Conservation (phyloP, 352 stramenopile species). For the Peronosclerospora sorghi region DNA sequence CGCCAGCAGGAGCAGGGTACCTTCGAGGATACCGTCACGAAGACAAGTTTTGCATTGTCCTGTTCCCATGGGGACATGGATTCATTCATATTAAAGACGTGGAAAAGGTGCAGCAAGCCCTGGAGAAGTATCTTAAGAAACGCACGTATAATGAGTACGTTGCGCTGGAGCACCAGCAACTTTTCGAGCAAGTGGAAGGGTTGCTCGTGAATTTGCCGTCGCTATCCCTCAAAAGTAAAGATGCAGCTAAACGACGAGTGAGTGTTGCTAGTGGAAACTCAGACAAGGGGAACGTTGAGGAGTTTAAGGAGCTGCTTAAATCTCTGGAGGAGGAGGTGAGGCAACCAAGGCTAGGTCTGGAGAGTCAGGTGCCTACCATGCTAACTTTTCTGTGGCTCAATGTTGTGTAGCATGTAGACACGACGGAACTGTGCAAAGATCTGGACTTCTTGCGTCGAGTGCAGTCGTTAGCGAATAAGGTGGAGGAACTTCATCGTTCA, state of each 20-base stretch:
- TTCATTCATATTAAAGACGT: slow-evolving; percentile 55
- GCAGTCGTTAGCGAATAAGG: slow-evolving; percentile 40
- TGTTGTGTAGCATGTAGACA: slow-evolving; percentile 34
- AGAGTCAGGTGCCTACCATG: neutral
- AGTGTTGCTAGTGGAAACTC: neutral
- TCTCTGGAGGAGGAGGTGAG: neutral
- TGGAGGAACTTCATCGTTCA: slow-evolving; percentile 18
- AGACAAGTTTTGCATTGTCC: slow-evolving; percentile 52
- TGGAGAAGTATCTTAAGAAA: slow-evolving; percentile 31
- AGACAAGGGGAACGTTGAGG: neutral
- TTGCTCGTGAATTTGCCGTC: neutral
- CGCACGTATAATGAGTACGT: slow-evolving; percentile 40
- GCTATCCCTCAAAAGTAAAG: neutral
- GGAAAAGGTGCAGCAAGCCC: slow-evolving; percentile 27
- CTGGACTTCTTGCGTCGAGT: slow-evolving; percentile 49
- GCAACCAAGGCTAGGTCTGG: neutral
- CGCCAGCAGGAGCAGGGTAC: slow-evolving; percentile 45
- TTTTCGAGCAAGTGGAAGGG: slow-evolving; percentile 1
- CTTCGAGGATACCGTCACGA: slow-evolving; percentile 43
- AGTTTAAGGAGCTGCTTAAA: neutral
- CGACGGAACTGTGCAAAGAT: slow-evolving; percentile 32
- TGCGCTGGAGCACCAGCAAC: slow-evolving; percentile 24
- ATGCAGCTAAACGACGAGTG: neutral
- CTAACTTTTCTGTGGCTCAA: neutral
- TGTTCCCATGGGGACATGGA: slow-evolving; percentile 66